Conservation (phyloP, 345 rosid genomes). For the Eucalyptus caleyi region DNA sequence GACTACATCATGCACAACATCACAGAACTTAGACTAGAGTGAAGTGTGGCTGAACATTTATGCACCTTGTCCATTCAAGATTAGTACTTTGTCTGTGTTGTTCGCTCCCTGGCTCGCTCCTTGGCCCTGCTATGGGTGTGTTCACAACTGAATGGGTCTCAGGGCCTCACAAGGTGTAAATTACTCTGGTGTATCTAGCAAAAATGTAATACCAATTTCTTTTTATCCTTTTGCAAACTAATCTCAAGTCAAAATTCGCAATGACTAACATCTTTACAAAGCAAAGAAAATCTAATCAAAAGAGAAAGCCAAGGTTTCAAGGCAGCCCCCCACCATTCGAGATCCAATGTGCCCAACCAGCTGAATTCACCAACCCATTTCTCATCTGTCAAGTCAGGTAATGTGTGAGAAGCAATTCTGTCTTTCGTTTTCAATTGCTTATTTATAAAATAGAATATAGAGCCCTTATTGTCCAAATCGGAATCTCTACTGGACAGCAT, state of each 20-base stretch:
- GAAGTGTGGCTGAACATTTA: neutral
- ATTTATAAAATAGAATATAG: neutral
- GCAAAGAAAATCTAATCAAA: neutral
- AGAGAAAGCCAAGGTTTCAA: neutral
- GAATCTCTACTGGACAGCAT: neutral
- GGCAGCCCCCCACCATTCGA: neutral
- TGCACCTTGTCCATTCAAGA: neutral
- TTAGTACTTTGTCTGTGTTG: neutral
- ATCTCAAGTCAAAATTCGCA: neutral
- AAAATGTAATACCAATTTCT: neutral
- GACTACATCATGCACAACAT: neutral
- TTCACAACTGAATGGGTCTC: neutral
- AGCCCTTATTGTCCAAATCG: neutral
- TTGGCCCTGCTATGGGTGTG: neutral
- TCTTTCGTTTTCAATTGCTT: neutral
- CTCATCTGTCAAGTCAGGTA: neutral
- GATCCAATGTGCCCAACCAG: neutral
- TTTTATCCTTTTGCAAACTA: neutral
- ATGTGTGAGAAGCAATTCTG: neutral
- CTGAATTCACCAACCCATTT: neutral
- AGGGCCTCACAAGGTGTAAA: neutral
- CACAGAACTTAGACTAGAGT: neutral
- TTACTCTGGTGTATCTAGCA: neutral
- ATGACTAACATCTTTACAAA: neutral
- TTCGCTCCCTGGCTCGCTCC: neutral